Evolutionary conservation across 2,329 filamentous ascomycete genomes (phyloP).

Genomic region (Echinosphaeria canescens): DNA sequence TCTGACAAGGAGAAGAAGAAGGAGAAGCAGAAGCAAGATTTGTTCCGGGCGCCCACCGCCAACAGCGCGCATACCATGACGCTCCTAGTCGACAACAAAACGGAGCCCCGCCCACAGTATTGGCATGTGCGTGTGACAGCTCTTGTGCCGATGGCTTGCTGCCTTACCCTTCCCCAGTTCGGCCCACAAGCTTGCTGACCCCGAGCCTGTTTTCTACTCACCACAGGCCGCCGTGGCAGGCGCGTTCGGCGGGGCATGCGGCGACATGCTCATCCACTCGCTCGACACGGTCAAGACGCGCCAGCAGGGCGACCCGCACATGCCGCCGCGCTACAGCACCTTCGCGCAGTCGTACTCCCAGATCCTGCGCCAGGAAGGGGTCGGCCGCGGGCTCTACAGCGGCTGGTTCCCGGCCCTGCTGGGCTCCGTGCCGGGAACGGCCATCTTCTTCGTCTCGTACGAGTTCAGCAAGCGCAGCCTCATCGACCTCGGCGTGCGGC

Average conservation of each 20-base stretch:
- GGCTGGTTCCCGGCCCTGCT: conserved; percentile 83
- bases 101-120: too few species aligned
- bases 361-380: conserved; percentile 80
- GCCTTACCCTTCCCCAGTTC: too few species aligned
- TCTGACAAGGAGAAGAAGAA: too few species aligned
- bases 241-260: conserved; percentile 76
- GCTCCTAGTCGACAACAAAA: too few species aligned
- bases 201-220: too few species aligned
- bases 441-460: conserved; percentile 92
- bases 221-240: too few species aligned
- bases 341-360: conserved; percentile 81
- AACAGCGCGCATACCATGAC: too few species aligned
- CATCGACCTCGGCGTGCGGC: conserved; percentile 64
- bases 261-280: conserved; percentile 97
- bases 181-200: too few species aligned
- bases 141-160: too few species aligned
- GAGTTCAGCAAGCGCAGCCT: conserved; percentile 84
- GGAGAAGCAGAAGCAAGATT: too few species aligned
- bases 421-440: conserved; percentile 82
- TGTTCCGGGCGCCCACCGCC: too few species aligned
- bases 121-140: too few species aligned
- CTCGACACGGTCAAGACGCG: conserved; percentile 96
- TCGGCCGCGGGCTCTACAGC: conserved; percentile 70
- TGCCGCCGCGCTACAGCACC: conserved; percentile 82
- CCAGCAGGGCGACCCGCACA: conserved; percentile 86